These are phyloP conservation scores for Trichomonascaceae sp. DNA, from an alignment of 1,139 yeast species.

Conservation along the genomic window DNA sequence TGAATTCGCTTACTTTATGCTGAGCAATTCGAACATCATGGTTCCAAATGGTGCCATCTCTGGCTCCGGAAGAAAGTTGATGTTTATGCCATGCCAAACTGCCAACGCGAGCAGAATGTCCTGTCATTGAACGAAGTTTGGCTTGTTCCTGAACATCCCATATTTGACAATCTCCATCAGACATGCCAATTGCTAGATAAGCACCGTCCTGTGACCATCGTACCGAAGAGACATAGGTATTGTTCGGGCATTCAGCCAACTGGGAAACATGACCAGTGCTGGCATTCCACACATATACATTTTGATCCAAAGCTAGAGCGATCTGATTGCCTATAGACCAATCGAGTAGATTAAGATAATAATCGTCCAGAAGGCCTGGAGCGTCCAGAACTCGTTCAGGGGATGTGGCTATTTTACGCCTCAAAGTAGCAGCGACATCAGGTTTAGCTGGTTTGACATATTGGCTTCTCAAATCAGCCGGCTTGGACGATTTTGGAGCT, in stretches of 20 bases:
- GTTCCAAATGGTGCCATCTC: slow-evolving; percentile 77
- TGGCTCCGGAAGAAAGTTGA: slow-evolving; percentile 72
- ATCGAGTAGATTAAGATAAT: slow-evolving; percentile 75
- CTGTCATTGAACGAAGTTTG: slow-evolving; percentile 70
- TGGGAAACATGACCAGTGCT: slow-evolving; percentile 71
- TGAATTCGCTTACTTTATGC: slow-evolving; percentile 58
- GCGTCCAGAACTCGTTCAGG: slow-evolving; percentile 96
- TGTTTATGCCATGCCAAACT: slow-evolving; percentile 84
- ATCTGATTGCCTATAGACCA: slow-evolving; percentile 83
- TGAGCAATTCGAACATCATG: slow-evolving; percentile 88
- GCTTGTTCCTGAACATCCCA: slow-evolving; percentile 86
- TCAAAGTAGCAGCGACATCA: slow-evolving; percentile 49
- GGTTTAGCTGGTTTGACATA: slow-evolving; percentile 41
- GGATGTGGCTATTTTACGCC: slow-evolving; percentile 70
- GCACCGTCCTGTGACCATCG: slow-evolving; percentile 92
- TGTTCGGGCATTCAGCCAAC: slow-evolving; percentile 48
- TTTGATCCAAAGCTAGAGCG: slow-evolving; percentile 83
- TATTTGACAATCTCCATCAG: slow-evolving; percentile 80
- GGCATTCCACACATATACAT: slow-evolving; percentile 93
- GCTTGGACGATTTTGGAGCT: slow-evolving; percentile 68
- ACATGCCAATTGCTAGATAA: slow-evolving; percentile 77
- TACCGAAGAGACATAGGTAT: slow-evolving; percentile 57
- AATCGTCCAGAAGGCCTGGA: slow-evolving; percentile 91
- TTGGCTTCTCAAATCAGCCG: slow-evolving; percentile 45
- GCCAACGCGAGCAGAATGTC: slow-evolving; percentile 70